Percentiles rank a stretch among this genome's conserved stretches.
phyloP scores from a whole-genome alignment of 164 flowering plant species.

The Amborella trichopoda region DNA sequence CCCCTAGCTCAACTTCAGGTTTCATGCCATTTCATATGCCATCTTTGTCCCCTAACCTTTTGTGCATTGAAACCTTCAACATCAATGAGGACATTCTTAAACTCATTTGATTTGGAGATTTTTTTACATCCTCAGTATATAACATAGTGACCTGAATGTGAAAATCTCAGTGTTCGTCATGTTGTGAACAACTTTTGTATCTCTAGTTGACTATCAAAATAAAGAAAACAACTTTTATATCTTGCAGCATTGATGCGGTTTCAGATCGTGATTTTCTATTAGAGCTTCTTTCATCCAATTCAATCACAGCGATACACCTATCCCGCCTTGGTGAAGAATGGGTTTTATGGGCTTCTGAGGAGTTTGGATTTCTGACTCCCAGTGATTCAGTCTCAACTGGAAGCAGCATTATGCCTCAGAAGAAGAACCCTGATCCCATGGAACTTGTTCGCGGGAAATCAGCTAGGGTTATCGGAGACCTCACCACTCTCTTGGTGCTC shows the following conservation, averaged over 20 bases:
- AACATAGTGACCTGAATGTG: too few species aligned
- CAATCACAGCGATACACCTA: conserved; percentile 79
- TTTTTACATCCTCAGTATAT: too few species aligned
- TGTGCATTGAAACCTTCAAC: too few species aligned
- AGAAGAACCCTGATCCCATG: conserved; percentile 99
- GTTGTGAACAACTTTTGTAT: too few species aligned
- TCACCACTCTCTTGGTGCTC: conserved; percentile 75
- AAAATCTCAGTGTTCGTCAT: too few species aligned
- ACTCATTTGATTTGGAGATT: too few species aligned
- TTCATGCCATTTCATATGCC: too few species aligned
- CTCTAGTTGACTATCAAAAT: too few species aligned
- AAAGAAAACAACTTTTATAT: too few species aligned
- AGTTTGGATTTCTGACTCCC: conserved; percentile 93
- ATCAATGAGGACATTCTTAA: too few species aligned
- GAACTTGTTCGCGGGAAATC: conserved; percentile 99
- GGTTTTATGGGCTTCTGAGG: conserved; percentile 99
- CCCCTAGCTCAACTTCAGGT: too few species aligned
- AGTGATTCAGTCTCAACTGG: conserved; percentile 97
- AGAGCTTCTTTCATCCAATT: conserved; percentile 85
- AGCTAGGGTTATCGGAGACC: conserved; percentile 83
- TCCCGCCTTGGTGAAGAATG: conserved; percentile 99
- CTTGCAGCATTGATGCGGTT: conserved; percentile 95
- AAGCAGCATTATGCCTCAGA: conserved; percentile 99
- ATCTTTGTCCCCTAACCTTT: too few species aligned
- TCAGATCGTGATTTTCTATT: conserved; percentile 93